phyloP scores from a whole-genome alignment of 108 stramenopile species.

The Skeletonema costatum region DNA sequence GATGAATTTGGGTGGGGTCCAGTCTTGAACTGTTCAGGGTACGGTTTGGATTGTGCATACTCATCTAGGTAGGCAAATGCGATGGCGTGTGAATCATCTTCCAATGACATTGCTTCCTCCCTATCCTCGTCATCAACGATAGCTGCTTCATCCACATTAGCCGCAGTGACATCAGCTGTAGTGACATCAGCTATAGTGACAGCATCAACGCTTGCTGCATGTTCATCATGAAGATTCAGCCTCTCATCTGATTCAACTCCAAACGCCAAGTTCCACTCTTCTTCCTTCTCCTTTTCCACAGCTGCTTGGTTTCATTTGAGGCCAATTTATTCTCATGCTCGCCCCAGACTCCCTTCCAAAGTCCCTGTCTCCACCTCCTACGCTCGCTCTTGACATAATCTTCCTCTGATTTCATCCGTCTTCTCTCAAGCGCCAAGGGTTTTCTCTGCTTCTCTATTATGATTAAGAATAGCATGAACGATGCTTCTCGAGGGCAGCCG shows the following conservation, averaged over 20 bases:
- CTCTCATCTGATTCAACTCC: neutral
- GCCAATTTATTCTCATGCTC: constrained; percentile 19
- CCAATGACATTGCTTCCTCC: neutral
- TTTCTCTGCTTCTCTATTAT: constrained; percentile 21
- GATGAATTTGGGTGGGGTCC: neutral
- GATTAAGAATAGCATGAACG: constrained; percentile 41
- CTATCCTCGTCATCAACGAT: neutral
- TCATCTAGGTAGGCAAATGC: constrained; percentile 13
- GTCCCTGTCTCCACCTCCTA: constrained; percentile 20
- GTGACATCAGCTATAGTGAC: no score
- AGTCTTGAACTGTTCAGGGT: constrained; percentile 9
- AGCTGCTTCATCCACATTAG: neutral
- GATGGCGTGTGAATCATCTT: constrained; percentile 4
- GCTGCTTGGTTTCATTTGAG: neutral
- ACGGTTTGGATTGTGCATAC: constrained; percentile 27
- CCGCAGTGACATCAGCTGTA: neutral
- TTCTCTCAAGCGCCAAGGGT: neutral
- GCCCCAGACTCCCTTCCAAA: constrained; percentile 31
- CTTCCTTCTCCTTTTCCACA: neutral
- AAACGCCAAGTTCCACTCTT: constrained; percentile 32
- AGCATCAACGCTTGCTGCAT: neutral
- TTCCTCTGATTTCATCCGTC: neutral
- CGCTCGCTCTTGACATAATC: neutral
- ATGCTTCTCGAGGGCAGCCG: constrained; percentile 37
- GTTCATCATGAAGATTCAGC: neutral